Percentiles rank a stretch among this genome's conserved stretches.
Conservation (phyloP, 108 stramenopile genomes). For the Conticribra weissflogii region DNA sequence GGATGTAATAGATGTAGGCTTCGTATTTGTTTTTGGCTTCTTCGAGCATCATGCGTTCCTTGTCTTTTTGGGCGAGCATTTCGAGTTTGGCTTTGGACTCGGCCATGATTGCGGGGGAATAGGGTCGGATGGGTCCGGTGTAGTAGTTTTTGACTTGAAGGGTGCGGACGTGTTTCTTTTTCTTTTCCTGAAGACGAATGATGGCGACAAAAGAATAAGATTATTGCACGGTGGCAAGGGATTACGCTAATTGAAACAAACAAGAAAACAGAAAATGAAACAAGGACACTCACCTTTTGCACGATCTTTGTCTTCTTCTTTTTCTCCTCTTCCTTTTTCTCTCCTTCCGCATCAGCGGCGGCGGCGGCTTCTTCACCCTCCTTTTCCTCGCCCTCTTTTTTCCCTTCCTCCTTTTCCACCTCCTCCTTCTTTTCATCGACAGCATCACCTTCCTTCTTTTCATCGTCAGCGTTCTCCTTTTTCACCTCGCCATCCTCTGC, state of each 20-base stretch:
- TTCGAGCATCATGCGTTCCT: constrained; percentile 85
- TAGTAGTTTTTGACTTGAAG: constrained; percentile 68
- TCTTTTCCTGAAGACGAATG: constrained; percentile 68
- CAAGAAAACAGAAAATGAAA: constrained; percentile 3
- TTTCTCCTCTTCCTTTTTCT: constrained; percentile 54
- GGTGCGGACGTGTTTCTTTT: constrained; percentile 63
- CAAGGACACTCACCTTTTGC: constrained; percentile 60
- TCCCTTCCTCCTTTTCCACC: constrained; percentile 49
- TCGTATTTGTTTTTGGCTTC: constrained; percentile 95
- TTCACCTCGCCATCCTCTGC: constrained; percentile 40
- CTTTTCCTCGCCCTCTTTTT: constrained; percentile 46
- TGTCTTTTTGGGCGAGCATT: constrained; percentile 79
- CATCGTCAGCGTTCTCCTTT: constrained; percentile 41
- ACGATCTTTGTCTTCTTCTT: constrained; percentile 85
- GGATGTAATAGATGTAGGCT: constrained; percentile 89
- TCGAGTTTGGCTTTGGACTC: constrained; percentile 85
- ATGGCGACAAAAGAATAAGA: too few relatives aligned
- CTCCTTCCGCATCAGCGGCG: constrained; percentile 31
- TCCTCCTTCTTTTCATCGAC: constrained; percentile 13
- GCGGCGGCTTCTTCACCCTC: constrained; percentile 14
- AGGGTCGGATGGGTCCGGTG: constrained; percentile 65
- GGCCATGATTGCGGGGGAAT: constrained; percentile 66
- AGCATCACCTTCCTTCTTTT: constrained; percentile 19
- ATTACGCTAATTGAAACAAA: not conserved
- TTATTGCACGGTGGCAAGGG: too few relatives aligned